Evolutionary conservation across 306 rosid genomes (phyloP), one percentile per base, ranked within the genome.

Genomic region (Corylus americana): DNA sequence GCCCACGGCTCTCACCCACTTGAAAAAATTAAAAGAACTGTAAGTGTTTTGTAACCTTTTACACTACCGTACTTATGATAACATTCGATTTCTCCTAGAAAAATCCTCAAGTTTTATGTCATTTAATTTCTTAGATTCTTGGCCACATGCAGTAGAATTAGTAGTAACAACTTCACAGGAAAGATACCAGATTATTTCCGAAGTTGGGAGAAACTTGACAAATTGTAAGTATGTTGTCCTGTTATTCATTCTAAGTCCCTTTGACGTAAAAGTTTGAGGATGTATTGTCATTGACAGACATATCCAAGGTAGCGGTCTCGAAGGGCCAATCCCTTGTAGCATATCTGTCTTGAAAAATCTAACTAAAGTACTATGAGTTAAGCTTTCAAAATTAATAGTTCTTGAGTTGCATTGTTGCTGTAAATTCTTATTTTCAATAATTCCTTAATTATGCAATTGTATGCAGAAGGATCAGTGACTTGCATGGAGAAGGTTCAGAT

Each of bases 131-230:
- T 31, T 31, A 1, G 35, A 31, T 31, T 31, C 35, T 31, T 75
- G 44, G 20, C 47, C 53, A 29, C 50, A 17, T 71, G 20, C 81
- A 84, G 87, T 12, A 10, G 5, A 35, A 72, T 84, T 47, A 79
- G 87, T 18, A 77, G 87, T 35, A 84, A 84, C 55, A 73, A 80
- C 79, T 84, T 84, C 77, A 80, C 10, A 3, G 87, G 87, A 80
- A 84, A 57, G 42, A 76, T 84, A 27, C 84, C 87, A 0, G 18
- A 77, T 63, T 64, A 31, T 42, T 76, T 76, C 29, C 62, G 5
- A 2, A 64, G 62, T 27, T 80, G 82, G 84, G 50, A 68, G 50
- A 51, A 49, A 5, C 84, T 84, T 14, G 48, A 9, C 18, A 4
- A 0, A n/a, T 58, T 84, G 87, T 80, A 49, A 66, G 79, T 20